Conservation (phyloP, 179 eudicot species). For the Patellifolia procumbens region DNA sequence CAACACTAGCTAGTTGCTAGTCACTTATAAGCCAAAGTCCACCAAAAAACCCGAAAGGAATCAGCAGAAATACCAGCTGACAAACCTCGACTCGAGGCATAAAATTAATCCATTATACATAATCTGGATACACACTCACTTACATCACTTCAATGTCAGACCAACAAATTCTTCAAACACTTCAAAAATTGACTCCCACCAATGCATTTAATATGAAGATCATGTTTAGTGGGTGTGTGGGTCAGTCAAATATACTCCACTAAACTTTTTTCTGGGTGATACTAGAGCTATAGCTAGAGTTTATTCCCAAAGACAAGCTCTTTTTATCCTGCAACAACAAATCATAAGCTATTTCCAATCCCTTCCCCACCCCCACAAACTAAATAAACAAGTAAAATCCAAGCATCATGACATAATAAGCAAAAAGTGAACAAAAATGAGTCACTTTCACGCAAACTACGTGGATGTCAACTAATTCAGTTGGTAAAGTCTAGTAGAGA, state of each 20-base stretch:
- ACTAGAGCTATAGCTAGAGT: neutral
- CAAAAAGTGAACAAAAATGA: neutral
- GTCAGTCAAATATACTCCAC: neutral
- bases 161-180: neutral
- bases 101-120: neutral
- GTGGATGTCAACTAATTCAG: too few relatives aligned
- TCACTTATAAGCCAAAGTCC: neutral
- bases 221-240: neutral
- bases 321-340: slow-evolving; percentile 4
- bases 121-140: neutral
- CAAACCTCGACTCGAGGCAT: neutral
- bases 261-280: neutral
- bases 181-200: neutral
- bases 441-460: slow-evolving; percentile 29
- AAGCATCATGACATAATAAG: slow-evolving; percentile 19
- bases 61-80: neutral
- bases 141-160: neutral
- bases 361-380: neutral
- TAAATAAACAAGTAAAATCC: neutral
- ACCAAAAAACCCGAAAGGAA: neutral
- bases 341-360: slow-evolving; percentile 4
- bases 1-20: neutral
- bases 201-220: slow-evolving; percentile 1
- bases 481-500: too few relatives aligned
- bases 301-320: slow-evolving; percentile 1